Base-by-base conservation (phyloP, 2,329 filamentous ascomycete genomes). In the Colletotrichum sp. region DNA sequence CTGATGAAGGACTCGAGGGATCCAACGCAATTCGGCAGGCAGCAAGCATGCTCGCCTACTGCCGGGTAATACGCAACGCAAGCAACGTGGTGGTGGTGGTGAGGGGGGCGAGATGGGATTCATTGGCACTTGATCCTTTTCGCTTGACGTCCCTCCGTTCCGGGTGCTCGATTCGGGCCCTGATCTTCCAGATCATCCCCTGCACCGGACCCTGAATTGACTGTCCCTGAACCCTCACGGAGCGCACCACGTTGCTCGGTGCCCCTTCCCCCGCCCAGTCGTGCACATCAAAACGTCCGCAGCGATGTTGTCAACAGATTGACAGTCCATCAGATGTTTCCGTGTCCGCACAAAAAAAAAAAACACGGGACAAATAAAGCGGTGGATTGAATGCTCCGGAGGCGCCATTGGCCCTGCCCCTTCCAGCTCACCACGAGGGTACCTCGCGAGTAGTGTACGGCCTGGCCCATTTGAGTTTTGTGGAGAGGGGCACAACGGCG, bases 181-280 rank as follows among this genome's bases (percentile, higher is more conserved):
- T 72, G 73, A 72, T 72, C 73, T 59, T 66, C 63, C 61, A 68
- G 39, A 61, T 68, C 36, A 28, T 63, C 69, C 72, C 69, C 63
- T 75, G 63, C 68, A 44, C 55, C 25, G 44, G 73, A 72, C 69
- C 69, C 69, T 75, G 73, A 22, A 72, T 68, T 63, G 55, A 60
- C 48, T 63, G 67, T 59, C 34, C 67, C 67, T 70, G 67, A 28
- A 22, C 27, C 39, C 57, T 52, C 68, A 12, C 44, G 36, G 32
- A 60, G 19, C n/a, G 48, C 30, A 59, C 66, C 66, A 60, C 52
- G 32, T 68, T 52, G 25, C 57, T 55, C 27, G 60, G 39, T 32
- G 48, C 19, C 44, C 57, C 66, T 27, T 34, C 44, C 30, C 13
- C 64, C 66, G 60, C 60, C 36, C 52, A 70, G 36, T 39, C 66